Evolutionary conservation across 768 basidiomycete species (phyloP).

Genomic region (Boletus subcaerulescens): DNA sequence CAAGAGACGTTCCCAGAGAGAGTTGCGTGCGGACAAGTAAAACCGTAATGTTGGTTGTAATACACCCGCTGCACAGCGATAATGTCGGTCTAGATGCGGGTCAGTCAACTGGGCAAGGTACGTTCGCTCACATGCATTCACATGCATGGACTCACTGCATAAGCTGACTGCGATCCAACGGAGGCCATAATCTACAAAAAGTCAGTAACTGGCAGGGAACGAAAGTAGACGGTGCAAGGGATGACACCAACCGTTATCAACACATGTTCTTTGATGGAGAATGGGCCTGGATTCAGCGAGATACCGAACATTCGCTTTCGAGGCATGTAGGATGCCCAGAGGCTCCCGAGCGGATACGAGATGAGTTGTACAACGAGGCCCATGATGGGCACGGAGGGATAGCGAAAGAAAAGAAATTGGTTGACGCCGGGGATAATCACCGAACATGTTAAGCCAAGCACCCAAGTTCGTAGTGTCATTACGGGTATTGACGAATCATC

Average conservation of each 20-base stretch:
- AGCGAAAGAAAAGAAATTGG: slow-evolving; percentile 77
- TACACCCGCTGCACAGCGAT: slow-evolving; percentile 74
- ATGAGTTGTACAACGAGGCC: slow-evolving; percentile 68
- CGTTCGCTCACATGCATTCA: neutral
- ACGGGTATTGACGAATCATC: neutral
- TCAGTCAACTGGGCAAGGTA: neutral
- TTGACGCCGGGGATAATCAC: neutral
- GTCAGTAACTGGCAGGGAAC: neutral
- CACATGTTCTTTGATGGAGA: slow-evolving; percentile 77
- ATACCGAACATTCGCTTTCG: slow-evolving; percentile 56
- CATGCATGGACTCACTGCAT: neutral
- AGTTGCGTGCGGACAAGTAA: slow-evolving; percentile 44
- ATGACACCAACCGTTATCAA: slow-evolving; percentile 36
- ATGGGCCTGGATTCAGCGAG: slow-evolving; percentile 70
- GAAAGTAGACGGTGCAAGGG: neutral
- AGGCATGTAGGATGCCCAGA: slow-evolving; percentile 54
- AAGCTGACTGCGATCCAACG: neutral
- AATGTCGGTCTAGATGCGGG: slow-evolving; percentile 50
- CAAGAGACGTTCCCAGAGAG: neutral
- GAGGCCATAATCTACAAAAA: neutral
- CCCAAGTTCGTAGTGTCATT: slow-evolving; percentile 3
- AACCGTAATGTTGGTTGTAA: slow-evolving; percentile 62
- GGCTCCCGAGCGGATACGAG: slow-evolving; percentile 64
- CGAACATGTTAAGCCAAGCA: neutral
- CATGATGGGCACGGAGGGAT: slow-evolving; percentile 62